These are phyloP conservation scores for Coccinonectria pachysandricola DNA, from an alignment of 2,329 filamentous ascomycete genomes.

Conservation along the genomic window DNA sequence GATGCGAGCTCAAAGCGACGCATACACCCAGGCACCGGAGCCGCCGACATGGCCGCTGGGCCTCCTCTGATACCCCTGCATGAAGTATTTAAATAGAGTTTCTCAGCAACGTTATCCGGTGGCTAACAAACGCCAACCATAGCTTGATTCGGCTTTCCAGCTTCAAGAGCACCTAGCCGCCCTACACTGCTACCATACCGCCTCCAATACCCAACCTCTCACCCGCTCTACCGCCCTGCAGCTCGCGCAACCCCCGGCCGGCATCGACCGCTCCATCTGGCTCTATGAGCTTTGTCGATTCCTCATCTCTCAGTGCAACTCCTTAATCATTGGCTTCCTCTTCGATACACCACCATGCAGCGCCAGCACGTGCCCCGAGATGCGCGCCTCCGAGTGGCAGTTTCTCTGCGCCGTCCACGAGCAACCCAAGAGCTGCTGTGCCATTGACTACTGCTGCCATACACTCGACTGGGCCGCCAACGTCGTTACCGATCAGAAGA, in stretches of 20 bases:
- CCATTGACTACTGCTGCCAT: constrained; percentile 98
- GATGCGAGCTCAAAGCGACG: constrained; percentile 70
- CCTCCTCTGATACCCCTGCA: constrained; percentile 78
- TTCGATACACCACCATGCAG: constrained; percentile 86
- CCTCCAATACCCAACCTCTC: constrained; percentile 57
- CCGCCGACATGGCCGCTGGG: constrained; percentile 85
- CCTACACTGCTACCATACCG: constrained; percentile 73
- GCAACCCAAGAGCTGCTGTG: constrained; percentile 91
- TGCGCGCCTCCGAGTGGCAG: constrained; percentile 98
- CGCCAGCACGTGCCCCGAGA: constrained; percentile 82
- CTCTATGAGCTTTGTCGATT: constrained; percentile 97
- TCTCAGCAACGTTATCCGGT: no score
- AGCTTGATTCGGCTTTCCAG: constrained; percentile 97
- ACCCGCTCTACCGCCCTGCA: constrained; percentile 63
- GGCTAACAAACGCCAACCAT: constrained; percentile 11
- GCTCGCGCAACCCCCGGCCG: constrained; percentile 69
- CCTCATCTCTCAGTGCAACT: constrained; percentile 88
- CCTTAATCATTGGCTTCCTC: constrained; percentile 84
- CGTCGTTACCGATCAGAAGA: constrained; percentile 85
- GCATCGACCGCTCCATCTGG: constrained; percentile 82
- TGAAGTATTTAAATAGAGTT: constrained; percentile 48
- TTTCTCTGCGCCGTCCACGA: constrained; percentile 97
- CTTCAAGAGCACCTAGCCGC: constrained; percentile 95
- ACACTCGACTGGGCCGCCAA: constrained; percentile 97
- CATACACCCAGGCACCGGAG: constrained; percentile 85